Percentiles rank a stretch among this genome's conserved stretches.
These are phyloP conservation scores for Vitis cinerea DNA, from an alignment of 164 flowering plant genomes.

Conservation along the genomic window DNA sequence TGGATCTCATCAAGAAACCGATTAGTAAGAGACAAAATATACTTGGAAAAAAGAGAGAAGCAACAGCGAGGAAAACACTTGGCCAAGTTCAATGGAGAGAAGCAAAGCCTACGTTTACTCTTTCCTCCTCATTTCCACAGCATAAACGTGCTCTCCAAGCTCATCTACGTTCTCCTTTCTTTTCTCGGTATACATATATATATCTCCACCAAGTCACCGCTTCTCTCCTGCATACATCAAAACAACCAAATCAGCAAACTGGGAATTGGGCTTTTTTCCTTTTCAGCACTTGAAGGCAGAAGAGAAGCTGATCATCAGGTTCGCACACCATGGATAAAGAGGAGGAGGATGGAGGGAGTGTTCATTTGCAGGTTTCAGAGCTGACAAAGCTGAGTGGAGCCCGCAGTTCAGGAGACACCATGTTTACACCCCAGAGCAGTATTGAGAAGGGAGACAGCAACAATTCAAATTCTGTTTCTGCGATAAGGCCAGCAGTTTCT, in stretches of 20 bases:
- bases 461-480: constrained; percentile 20
- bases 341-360: constrained; percentile 16
- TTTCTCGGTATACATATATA: too few species aligned
- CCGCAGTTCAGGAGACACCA: constrained; percentile 18
- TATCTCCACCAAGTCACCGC: too few species aligned
- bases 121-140: constrained; percentile 30
- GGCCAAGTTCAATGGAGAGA: constrained; percentile 6
- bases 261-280: not conserved
- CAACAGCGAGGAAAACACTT: constrained; percentile 1
- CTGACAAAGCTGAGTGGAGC: constrained; percentile 17
- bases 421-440: constrained; percentile 30
- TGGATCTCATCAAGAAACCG: not conserved
- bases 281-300: not conserved
- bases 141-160: constrained; percentile 48
- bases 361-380: constrained; percentile 24
- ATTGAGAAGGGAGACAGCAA: constrained; percentile 42
- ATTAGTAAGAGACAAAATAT: not conserved
- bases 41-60: not conserved
- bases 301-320: not conserved
- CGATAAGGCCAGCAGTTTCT: constrained; percentile 16
- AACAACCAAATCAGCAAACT: not conserved
- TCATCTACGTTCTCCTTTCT: constrained; percentile 6
- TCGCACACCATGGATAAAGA: constrained; percentile 14
- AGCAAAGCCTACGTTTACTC: constrained; percentile 29
- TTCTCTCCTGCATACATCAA: not conserved